These are phyloP conservation scores for Daedaleopsis sinensis DNA, from an alignment of 768 basidiomycete species.

Conservation along the genomic window DNA sequence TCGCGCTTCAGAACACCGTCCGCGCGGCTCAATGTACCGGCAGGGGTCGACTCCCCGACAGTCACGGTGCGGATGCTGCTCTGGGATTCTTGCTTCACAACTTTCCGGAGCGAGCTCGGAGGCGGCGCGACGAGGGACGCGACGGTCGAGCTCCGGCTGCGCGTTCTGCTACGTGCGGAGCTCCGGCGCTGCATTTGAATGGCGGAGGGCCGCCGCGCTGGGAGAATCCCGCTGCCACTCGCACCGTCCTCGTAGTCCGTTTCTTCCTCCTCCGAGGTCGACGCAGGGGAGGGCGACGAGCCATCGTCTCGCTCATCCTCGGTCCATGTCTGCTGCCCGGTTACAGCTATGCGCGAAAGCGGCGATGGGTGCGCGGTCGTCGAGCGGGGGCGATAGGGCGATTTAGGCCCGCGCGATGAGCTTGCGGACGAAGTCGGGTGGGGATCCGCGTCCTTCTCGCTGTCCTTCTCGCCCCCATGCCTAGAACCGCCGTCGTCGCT, in stretches of 20 bases:
- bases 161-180: constrained; percentile 35
- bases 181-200: constrained; percentile 4
- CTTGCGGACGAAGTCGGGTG: background rate
- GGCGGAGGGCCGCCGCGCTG: constrained; percentile 20
- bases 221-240: constrained; percentile 21
- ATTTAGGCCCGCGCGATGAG: constrained; percentile 31
- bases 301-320: constrained; percentile 52
- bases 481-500: constrained; percentile 11
- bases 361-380: constrained; percentile 61
- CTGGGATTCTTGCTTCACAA: constrained; percentile 54
- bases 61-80: constrained; percentile 77
- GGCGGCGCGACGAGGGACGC: constrained; percentile 55
- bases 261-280: constrained; percentile 40
- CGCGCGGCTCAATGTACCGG: constrained; percentile 23
- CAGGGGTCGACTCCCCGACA: constrained; percentile 48
- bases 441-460: background rate
- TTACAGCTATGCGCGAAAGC: constrained; percentile 56
- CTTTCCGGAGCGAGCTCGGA: constrained; percentile 13
- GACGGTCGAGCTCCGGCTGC: constrained; percentile 71
- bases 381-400: constrained; percentile 37
- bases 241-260: constrained; percentile 5
- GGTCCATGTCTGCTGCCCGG: constrained; percentile 52
- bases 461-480: background rate
- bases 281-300: constrained; percentile 61
- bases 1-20: constrained; percentile 16